These are phyloP conservation scores for Leccinum longicurvipes DNA, from an alignment of 768 basidiomycete genomes.

Conservation along the genomic window DNA sequence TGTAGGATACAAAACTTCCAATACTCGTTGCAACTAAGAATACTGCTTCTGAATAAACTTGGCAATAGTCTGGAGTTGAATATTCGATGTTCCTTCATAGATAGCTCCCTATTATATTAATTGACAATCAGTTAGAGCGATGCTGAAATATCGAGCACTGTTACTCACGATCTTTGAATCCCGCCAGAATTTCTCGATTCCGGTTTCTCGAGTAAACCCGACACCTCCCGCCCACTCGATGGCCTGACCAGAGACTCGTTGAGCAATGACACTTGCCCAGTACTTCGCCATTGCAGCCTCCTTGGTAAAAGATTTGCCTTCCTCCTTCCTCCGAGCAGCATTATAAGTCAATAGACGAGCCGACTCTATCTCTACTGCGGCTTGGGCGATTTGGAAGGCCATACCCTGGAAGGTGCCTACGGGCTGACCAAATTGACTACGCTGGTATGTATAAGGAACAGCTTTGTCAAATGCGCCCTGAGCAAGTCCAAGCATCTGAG, in stretches of 20 bases:
- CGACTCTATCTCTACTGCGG: conserved; percentile 85
- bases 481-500: conserved; percentile 97
- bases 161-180: conserved; percentile 90
- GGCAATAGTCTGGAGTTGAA: conserved; percentile 94
- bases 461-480: conserved; percentile 96
- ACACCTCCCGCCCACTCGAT: conserved; percentile 97
- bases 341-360: conserved; percentile 94
- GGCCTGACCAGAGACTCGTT: conserved; percentile 80
- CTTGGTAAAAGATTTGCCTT: conserved; percentile 79
- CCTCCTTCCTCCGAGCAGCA: conserved; percentile 92
- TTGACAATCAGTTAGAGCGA: conserved; percentile 1
- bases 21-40: conserved; percentile 38
- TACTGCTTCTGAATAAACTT: conserved; percentile 87
- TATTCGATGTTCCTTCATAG: conserved; percentile 96
- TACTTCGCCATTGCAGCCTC: conserved; percentile 99
- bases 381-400: conserved; percentile 90
- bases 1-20: not conserved
- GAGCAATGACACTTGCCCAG: conserved; percentile 85
- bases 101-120: conserved; percentile 87
- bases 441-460: conserved; percentile 92
- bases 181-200: conserved; percentile 95
- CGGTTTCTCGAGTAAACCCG: conserved; percentile 90
- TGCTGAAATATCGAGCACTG: not conserved
- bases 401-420: conserved; percentile 96
- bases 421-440: conserved; percentile 91